Base-by-base conservation (phyloP, 495 filamentous ascomycete species). In the Hypoxylon subgilvum region DNA sequence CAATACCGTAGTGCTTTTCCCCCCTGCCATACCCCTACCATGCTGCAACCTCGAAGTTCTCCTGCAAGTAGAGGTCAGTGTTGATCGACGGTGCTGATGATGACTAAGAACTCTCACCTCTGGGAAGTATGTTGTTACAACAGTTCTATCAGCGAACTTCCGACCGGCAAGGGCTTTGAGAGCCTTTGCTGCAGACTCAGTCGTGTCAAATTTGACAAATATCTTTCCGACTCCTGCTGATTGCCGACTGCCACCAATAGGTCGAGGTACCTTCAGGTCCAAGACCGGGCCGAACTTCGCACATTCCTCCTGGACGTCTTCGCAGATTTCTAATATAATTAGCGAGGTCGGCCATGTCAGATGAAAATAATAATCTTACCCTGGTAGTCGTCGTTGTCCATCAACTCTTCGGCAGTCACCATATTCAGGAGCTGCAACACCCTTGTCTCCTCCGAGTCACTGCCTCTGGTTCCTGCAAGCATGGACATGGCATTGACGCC, bases 401-500 rank as follows among this genome's bases (percentile, higher is more conserved):
- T 87, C 13, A 99, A 79, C 74, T 99, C 94, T 52, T 97, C 95
- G 0, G 90, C 80, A 0, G 94, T 99, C 18, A 97, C 92, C 94
- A 97, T 97, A 74, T 99, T 99, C 63, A 97, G 77, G 36, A 99
- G 75, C 73, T 96, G 91, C 54, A 99, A 67, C 10, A 99, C 92
- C 36, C 91, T 83, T 50, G 86, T 84, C 36, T 84, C 84, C 53
- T 92, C 89, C 30, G 88, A 69, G 54, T 92, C 87, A 35, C 81
- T 79, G 25, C 65, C 64, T 6, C 89, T 93, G 28, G 93, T 96
- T 36, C 92, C 91, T 25, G 94, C 94, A 67, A 99, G 92, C 90
- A 97, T 92, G 22, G 92, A 94, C 91, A 99, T 97, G 57, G 93
- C 95, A 59, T 96, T 96, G 56, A 97, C 92, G 19, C 92, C 87